A percentile compares a stretch with the other conserved stretches of the same genome.
These are phyloP conservation scores for Jimgerdemannia lactiflua DNA, from an alignment of 192 early-diverging fungal species.

Conservation along the genomic window DNA sequence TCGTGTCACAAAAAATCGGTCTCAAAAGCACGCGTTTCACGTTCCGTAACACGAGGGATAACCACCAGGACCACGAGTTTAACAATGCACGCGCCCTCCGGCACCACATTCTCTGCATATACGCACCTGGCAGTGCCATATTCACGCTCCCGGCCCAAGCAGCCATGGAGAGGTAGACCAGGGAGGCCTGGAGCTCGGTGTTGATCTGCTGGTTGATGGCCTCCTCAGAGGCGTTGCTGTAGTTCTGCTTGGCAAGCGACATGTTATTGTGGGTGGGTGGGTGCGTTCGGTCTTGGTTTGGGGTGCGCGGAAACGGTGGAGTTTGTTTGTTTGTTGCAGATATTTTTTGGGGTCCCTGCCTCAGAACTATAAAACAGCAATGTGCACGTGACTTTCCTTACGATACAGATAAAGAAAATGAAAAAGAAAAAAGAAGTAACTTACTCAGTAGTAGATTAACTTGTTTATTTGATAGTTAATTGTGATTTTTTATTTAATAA, in stretches of 20 bases:
- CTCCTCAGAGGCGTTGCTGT: slow-evolving; percentile 43
- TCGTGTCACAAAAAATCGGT: neutral
- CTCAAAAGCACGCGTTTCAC: neutral
- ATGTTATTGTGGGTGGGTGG: slow-evolving; percentile 5
- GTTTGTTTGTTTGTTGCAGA: no score
- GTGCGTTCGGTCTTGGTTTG: no score
- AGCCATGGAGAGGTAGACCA: slow-evolving; percentile 52
- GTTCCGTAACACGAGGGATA: neutral
- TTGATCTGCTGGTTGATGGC: slow-evolving; percentile 57
- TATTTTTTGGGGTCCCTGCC: no score
- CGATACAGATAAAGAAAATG: no score
- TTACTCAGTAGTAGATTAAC: no score
- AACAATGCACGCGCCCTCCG: no score
- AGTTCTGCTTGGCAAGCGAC: slow-evolving; percentile 57
- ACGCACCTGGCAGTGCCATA: slow-evolving; percentile 45
- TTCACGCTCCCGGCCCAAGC: slow-evolving; percentile 45
- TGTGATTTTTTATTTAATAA: no score
- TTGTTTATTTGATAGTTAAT: no score
- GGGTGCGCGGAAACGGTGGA: no score
- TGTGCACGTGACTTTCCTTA: no score
- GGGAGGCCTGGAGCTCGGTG: slow-evolving; percentile 57
- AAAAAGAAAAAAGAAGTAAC: no score
- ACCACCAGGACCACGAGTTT: neutral
- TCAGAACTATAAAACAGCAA: no score
- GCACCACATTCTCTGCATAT: neutral